phyloP scores from a whole-genome alignment of 257 asterid genomes.

The Solanum clarkiae region DNA sequence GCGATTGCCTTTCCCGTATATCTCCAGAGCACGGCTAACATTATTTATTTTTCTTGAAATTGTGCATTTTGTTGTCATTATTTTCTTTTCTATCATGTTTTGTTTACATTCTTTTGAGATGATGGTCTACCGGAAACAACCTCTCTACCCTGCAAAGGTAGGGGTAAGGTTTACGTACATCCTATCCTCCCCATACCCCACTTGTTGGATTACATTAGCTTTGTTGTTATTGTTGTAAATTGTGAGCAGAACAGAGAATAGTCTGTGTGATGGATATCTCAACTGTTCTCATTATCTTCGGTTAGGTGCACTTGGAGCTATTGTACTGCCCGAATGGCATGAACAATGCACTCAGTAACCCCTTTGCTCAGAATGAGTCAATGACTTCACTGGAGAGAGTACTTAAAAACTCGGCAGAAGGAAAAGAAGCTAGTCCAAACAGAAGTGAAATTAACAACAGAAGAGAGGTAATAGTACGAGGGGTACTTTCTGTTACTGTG shows the following conservation, averaged over 20 bases:
- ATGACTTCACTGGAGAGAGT: constrained; percentile 71
- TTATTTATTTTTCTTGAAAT: not conserved
- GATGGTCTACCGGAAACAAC: not conserved
- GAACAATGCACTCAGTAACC: constrained; percentile 26
- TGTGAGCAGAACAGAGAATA: not conserved
- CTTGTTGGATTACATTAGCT: not conserved
- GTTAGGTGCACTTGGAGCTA: constrained; percentile 88
- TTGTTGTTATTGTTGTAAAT: not conserved
- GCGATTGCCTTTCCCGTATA: not conserved
- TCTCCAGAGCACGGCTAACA: not conserved
- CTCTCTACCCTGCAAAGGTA: not conserved
- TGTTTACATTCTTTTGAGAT: not conserved
- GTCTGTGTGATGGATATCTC: not conserved
- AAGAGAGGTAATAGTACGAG: constrained; percentile 53
- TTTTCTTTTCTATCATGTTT: not conserved
- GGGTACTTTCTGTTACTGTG: constrained; percentile 82
- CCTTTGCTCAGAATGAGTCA: constrained; percentile 58
- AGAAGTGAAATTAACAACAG: constrained; percentile 13
- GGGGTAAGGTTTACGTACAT: not conserved
- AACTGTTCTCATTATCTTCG: not conserved
- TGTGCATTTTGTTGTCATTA: not conserved
- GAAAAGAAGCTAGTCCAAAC: constrained; percentile 17
- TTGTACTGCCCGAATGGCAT: constrained; percentile 52
- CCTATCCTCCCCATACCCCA: not conserved
- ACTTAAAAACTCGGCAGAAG: constrained; percentile 32